A percentile compares a stretch with the other conserved stretches of the same genome.
Evolutionary conservation across 441 rosid species (phyloP).

Genomic region (Dalechampia spathulata): DNA sequence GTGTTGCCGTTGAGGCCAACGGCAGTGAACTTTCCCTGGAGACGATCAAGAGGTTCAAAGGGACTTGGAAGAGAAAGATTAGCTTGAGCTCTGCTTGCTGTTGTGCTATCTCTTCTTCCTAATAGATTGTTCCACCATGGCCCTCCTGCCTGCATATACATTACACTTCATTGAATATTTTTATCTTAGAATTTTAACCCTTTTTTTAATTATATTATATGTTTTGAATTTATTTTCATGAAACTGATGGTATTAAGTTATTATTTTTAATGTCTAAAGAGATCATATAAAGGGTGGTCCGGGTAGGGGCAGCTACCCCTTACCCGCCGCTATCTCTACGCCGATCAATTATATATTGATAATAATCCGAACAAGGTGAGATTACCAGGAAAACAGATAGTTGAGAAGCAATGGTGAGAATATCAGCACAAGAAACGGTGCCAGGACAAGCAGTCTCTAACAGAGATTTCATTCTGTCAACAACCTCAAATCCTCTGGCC

Average conservation of each 20-base stretch:
- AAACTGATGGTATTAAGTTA: too few species aligned
- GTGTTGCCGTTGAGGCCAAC: slow-evolving; percentile 39
- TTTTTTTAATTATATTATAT: too few species aligned
- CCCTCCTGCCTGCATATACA: slow-evolving; percentile 27
- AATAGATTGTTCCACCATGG: slow-evolving; percentile 40
- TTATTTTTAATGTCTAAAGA: too few species aligned
- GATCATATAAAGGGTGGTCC: too few species aligned
- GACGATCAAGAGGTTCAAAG: slow-evolving; percentile 13
- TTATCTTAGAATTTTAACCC: too few species aligned
- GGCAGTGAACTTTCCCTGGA: slow-evolving; percentile 25
- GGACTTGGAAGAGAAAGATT: slow-evolving; percentile 29
- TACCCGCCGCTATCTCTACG: too few species aligned
- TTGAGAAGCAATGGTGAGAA: slow-evolving; percentile 59
- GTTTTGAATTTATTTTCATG: too few species aligned
- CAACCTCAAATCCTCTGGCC: slow-evolving; percentile 48
- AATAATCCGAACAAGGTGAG: too few species aligned
- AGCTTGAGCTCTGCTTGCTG: slow-evolving; percentile 32
- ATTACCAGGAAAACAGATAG: slow-evolving; percentile 32
- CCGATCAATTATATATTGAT: too few species aligned
- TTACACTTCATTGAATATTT: background rate
- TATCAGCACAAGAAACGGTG: slow-evolving; percentile 73
- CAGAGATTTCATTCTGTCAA: slow-evolving; percentile 51
- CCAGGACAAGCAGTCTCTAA: slow-evolving; percentile 56
- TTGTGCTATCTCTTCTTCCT: slow-evolving; percentile 53
- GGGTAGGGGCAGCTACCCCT: too few species aligned